Conservation (phyloP, 345 rosid genomes). For the Stellera chamaejasme region DNA sequence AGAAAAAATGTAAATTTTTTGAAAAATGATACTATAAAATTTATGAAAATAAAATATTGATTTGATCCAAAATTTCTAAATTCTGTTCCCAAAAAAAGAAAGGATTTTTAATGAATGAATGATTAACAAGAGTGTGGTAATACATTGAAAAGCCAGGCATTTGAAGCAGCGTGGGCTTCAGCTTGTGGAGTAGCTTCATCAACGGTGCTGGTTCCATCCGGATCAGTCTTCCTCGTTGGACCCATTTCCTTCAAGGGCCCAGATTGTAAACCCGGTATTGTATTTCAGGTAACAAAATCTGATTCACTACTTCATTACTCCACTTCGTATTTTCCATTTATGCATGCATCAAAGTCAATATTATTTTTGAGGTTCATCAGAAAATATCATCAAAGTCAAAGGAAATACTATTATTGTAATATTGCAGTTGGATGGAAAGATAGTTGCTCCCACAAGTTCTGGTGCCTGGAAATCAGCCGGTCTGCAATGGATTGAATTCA, state of each 20-base stretch:
- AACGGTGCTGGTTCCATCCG: slow-evolving; percentile 60
- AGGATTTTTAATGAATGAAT: neutral
- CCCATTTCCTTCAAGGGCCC: slow-evolving; percentile 70
- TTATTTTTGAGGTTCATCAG: no score
- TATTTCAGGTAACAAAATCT: slow-evolving; percentile 52
- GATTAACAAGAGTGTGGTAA: neutral
- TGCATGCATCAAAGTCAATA: no score
- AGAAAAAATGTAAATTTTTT: neutral
- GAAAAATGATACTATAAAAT: neutral
- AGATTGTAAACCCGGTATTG: slow-evolving; percentile 41
- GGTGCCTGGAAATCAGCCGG: slow-evolving; percentile 54
- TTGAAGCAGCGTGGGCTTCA: slow-evolving; percentile 62
- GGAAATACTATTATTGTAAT: neutral
- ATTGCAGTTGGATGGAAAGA: slow-evolving; percentile 71
- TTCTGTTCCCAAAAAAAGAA: neutral
- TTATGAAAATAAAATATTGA: neutral
- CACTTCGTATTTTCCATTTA: neutral
- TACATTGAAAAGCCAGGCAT: slow-evolving; percentile 42
- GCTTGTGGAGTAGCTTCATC: slow-evolving; percentile 62
- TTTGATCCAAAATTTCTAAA: neutral
- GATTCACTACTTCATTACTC: neutral
- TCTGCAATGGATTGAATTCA: slow-evolving; percentile 77
- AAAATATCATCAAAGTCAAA: no score
- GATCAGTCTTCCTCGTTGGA: slow-evolving; percentile 57
- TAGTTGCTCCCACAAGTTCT: slow-evolving; percentile 66